Percentiles rank a stretch among this genome's conserved stretches.
These are phyloP conservation scores for Amanita thiersii DNA, from an alignment of 768 basidiomycete species.

Conservation along the genomic window DNA sequence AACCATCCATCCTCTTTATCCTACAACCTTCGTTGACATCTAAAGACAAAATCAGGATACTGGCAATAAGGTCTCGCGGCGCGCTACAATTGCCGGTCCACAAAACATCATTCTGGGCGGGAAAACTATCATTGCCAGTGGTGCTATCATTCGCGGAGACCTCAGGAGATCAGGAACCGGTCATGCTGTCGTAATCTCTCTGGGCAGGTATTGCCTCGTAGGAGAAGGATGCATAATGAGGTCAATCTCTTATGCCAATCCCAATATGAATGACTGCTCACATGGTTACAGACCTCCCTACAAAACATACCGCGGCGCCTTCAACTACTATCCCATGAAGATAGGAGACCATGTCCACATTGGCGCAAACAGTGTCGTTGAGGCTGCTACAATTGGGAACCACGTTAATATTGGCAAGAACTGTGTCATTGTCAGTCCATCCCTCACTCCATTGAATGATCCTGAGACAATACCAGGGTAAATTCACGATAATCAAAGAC, in stretches of 20 bases:
- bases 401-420: conserved; percentile 94
- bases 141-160: conserved; percentile 91
- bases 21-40: conserved; percentile 1
- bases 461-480: conserved; percentile 52
- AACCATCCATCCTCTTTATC: neutral
- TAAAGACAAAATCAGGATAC: conserved; percentile 55
- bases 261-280: neutral
- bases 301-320: conserved; percentile 83
- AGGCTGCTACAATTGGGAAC: conserved; percentile 92
- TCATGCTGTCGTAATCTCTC: conserved; percentile 87
- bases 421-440: conserved; percentile 75
- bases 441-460: neutral
- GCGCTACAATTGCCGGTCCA: conserved; percentile 86
- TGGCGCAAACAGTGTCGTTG: conserved; percentile 80
- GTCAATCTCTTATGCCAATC: conserved; percentile 22
- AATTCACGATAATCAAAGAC: conserved; percentile 95
- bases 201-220: conserved; percentile 89
- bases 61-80: conserved; percentile 91
- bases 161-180: conserved; percentile 83
- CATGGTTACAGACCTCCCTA: conserved; percentile 58
- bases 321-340: conserved; percentile 98
- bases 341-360: conserved; percentile 94
- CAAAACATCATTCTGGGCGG: conserved; percentile 97
- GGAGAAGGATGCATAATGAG: conserved; percentile 88
- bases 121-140: conserved; percentile 89